Evolutionary conservation across 345 rosid species (phyloP).

Genomic region (Orychophragmus violaceus): DNA sequence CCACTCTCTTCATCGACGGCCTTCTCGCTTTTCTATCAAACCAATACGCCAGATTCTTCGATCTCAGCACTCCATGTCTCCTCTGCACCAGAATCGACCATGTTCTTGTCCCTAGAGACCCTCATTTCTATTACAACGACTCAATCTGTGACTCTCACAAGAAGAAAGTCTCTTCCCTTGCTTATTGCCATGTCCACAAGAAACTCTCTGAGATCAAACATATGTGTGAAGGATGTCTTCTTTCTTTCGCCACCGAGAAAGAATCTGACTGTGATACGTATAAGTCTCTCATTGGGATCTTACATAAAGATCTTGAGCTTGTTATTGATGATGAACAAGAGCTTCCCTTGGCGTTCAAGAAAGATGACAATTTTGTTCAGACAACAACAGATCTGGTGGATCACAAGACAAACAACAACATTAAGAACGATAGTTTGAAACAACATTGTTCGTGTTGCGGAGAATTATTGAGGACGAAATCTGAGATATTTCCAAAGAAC

Average conservation of each 20-base stretch:
- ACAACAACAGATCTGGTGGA: slow-evolving; percentile 9
- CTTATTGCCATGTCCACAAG: slow-evolving; percentile 79
- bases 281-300: slow-evolving; percentile 69
- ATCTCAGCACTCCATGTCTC: slow-evolving; percentile 71
- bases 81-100: slow-evolving; percentile 82
- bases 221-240: slow-evolving; percentile 91
- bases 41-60: slow-evolving; percentile 74
- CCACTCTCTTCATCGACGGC: slow-evolving; percentile 65
- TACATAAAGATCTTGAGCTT: slow-evolving; percentile 72
- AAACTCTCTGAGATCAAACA: slow-evolving; percentile 69
- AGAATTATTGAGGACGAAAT: slow-evolving; percentile 46
- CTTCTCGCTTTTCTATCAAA: slow-evolving; percentile 55
- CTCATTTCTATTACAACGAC: slow-evolving; percentile 68
- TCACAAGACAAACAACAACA: slow-evolving; percentile 12
- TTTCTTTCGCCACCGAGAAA: slow-evolving; percentile 79
- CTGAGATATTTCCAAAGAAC: slow-evolving; percentile 18
- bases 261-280: slow-evolving; percentile 69
- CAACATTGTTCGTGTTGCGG: slow-evolving; percentile 66
- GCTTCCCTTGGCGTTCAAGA: slow-evolving; percentile 37
- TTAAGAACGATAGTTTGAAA: neutral
- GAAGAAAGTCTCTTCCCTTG: slow-evolving; percentile 71
- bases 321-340: slow-evolving; percentile 59
- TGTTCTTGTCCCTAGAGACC: slow-evolving; percentile 37
- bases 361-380: slow-evolving; percentile 26
- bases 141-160: slow-evolving; percentile 71